Evolutionary conservation across 2,329 filamentous ascomycete genomes (phyloP).

Genomic region (Talaromyces sp.): DNA sequence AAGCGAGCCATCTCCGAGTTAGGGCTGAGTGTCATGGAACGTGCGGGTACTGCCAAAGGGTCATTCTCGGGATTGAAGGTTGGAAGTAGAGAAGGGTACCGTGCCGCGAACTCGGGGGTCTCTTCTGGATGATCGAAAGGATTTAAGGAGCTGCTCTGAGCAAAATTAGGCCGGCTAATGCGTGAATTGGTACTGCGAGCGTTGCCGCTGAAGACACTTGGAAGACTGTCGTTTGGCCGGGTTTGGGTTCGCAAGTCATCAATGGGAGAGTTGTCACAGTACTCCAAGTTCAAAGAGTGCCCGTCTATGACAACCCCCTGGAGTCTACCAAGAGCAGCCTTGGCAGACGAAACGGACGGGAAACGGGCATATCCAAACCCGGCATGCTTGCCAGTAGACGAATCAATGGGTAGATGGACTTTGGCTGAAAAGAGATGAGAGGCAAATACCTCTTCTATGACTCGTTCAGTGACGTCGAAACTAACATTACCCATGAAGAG

Average conservation of each 20-base stretch:
- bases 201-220: conserved; percentile 12
- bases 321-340: conserved; percentile 35
- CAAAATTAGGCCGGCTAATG: background rate
- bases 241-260: conserved; percentile 13
- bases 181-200: conserved; percentile 1
- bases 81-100: conserved; percentile 35
- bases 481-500: conserved; percentile 44
- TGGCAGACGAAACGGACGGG: conserved; percentile 33
- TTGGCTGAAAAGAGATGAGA: conserved; percentile 37
- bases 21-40: conserved; percentile 23
- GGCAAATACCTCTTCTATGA: conserved; percentile 37
- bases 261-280: conserved; percentile 31
- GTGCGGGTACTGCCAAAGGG: conserved; percentile 14
- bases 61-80: conserved; percentile 15
- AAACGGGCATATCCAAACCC: conserved; percentile 43
- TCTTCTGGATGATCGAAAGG: conserved; percentile 30
- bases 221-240: conserved; percentile 3
- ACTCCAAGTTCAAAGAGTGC: conserved; percentile 41
- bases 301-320: conserved; percentile 39
- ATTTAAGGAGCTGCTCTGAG: background rate
- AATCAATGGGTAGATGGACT: conserved; percentile 36
- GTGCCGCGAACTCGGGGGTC: conserved; percentile 31
- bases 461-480: conserved; percentile 35
- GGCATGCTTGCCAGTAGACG: conserved; percentile 33
- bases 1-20: conserved; percentile 30